phyloP scores from a whole-genome alignment of 495 filamentous ascomycete species.

The Penicillium tannophilum region DNA sequence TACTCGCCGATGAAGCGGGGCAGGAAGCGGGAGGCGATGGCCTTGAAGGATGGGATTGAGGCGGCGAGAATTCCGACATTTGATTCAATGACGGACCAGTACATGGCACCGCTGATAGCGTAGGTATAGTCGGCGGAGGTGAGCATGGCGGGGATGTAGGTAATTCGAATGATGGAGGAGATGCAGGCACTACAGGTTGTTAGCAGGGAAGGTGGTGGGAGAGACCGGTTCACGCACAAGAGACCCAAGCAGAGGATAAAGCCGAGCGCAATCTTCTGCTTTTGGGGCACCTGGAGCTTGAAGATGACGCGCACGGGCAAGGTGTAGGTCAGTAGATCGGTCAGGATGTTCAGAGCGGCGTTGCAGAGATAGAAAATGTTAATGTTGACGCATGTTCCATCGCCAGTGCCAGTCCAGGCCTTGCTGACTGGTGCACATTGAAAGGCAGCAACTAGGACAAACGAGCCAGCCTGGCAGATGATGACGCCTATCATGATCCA shows the following conservation, averaged over 20 bases:
- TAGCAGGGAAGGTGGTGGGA: background rate
- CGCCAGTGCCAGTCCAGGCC: slow-evolving; percentile 30
- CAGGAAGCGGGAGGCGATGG: slow-evolving; percentile 43
- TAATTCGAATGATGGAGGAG: slow-evolving; percentile 47
- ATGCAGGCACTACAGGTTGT: slow-evolving; percentile 35
- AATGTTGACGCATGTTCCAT: slow-evolving; percentile 47
- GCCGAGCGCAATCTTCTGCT: slow-evolving; percentile 37
- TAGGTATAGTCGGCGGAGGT: slow-evolving; percentile 38
- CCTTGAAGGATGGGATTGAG: slow-evolving; percentile 47
- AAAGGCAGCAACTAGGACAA: slow-evolving; percentile 41
- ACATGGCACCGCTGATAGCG: slow-evolving; percentile 45
- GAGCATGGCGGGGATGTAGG: slow-evolving; percentile 43
- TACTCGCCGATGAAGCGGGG: slow-evolving; percentile 45
- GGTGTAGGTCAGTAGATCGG: slow-evolving; percentile 54
- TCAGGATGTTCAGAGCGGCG: slow-evolving; percentile 52
- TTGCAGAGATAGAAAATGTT: slow-evolving; percentile 49
- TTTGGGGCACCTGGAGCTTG: slow-evolving; percentile 37
- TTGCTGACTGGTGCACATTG: slow-evolving; percentile 39
- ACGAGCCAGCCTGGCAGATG: slow-evolving; percentile 32
- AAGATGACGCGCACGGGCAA: slow-evolving; percentile 46
- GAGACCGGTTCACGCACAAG: slow-evolving; percentile 31
- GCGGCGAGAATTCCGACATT: slow-evolving; percentile 45
- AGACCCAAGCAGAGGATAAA: slow-evolving; percentile 45
- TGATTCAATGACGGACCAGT: slow-evolving; percentile 49
- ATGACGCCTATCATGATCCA: slow-evolving; percentile 37